A percentile compares a stretch with the other conserved stretches of the same genome.
Evolutionary conservation across 2,329 filamentous ascomycete species (phyloP).

Genomic region (Westerdykella aurantiaca): DNA sequence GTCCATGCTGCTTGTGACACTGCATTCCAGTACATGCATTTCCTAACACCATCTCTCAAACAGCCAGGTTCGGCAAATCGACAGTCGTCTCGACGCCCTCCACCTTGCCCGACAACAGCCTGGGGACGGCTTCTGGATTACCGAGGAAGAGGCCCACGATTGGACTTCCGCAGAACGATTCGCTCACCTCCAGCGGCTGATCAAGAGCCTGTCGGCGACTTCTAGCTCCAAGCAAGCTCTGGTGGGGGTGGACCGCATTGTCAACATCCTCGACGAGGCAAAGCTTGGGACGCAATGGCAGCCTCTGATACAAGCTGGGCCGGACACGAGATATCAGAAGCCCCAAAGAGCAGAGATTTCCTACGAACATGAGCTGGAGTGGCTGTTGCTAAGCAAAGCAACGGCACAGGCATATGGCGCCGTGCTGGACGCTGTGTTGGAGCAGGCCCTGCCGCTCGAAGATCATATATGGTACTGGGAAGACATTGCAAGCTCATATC

Average conservation of each 20-base stretch:
- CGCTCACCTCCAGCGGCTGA: slow-evolving; percentile 57
- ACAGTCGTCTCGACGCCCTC: slow-evolving; percentile 53
- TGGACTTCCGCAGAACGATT: slow-evolving; percentile 46
- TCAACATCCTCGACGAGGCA: slow-evolving; percentile 58
- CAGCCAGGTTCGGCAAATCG: slow-evolving; percentile 53
- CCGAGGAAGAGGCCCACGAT: slow-evolving; percentile 31
- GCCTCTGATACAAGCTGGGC: slow-evolving; percentile 28
- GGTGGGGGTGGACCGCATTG: slow-evolving; percentile 52
- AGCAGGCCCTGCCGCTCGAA: slow-evolving; percentile 75
- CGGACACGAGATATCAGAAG: slow-evolving; percentile 16
- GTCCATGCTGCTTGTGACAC: slow-evolving; percentile 7
- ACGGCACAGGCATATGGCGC: slow-evolving; percentile 85
- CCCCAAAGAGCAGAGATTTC: slow-evolving; percentile 10
- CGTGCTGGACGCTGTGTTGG: slow-evolving; percentile 68
- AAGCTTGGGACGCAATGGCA: slow-evolving; percentile 43
- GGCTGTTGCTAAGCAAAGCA: slow-evolving; percentile 86
- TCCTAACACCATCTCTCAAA: slow-evolving; percentile 6
- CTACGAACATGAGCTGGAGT: slow-evolving; percentile 76
- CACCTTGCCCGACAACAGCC: slow-evolving; percentile 40
- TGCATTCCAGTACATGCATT: background rate
- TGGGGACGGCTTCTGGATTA: slow-evolving; percentile 25
- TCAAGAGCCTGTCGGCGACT: slow-evolving; percentile 65
- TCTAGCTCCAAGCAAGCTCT: slow-evolving; percentile 60
- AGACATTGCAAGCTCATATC: slow-evolving; percentile 71
- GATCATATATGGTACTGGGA: slow-evolving; percentile 97